Conservation (phyloP, 257 asterid genomes). For the Anisodus tanguticus region DNA sequence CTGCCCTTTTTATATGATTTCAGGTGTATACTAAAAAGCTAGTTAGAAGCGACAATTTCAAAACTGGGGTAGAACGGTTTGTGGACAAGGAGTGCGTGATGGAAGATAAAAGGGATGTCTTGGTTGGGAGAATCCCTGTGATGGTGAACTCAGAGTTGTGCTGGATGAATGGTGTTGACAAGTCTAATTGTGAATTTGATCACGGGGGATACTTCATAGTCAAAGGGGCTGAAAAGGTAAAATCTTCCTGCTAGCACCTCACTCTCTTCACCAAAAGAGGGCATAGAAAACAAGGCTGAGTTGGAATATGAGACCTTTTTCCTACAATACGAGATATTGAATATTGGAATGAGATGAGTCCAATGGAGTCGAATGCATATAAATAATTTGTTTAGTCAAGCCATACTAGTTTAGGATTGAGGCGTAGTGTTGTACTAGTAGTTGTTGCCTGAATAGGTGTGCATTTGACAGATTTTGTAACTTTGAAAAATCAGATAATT, state of each 20-base stretch:
- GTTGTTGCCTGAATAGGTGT: not conserved
- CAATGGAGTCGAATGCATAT: not conserved
- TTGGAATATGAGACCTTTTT: not conserved
- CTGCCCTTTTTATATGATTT: slow-evolving; percentile 29
- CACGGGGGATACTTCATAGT: slow-evolving; percentile 89
- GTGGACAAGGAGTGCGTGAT: slow-evolving; percentile 52
- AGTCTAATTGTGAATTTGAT: slow-evolving; percentile 81
- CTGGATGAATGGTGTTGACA: slow-evolving; percentile 58
- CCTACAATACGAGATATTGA: not conserved
- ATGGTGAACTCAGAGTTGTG: slow-evolving; percentile 88
- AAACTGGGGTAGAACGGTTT: slow-evolving; percentile 61
- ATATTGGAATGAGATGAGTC: not conserved
- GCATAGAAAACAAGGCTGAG: not conserved
- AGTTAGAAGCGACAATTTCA: slow-evolving; percentile 75
- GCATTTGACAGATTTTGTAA: not conserved
- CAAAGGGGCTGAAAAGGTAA: slow-evolving; percentile 98
- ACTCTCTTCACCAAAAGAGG: not conserved
- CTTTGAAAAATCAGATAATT: not conserved
- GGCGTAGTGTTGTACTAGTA: not conserved
- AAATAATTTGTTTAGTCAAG: not conserved
- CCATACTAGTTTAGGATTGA: slow-evolving; percentile 3
- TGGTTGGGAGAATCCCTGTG: slow-evolving; percentile 82
- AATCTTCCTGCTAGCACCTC: slow-evolving; percentile 28
- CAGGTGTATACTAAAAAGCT: slow-evolving; percentile 74
- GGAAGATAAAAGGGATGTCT: slow-evolving; percentile 46